Base-by-base conservation (phyloP, 805 yeast genomes). In the Lipomyces oligophaga region DNA sequence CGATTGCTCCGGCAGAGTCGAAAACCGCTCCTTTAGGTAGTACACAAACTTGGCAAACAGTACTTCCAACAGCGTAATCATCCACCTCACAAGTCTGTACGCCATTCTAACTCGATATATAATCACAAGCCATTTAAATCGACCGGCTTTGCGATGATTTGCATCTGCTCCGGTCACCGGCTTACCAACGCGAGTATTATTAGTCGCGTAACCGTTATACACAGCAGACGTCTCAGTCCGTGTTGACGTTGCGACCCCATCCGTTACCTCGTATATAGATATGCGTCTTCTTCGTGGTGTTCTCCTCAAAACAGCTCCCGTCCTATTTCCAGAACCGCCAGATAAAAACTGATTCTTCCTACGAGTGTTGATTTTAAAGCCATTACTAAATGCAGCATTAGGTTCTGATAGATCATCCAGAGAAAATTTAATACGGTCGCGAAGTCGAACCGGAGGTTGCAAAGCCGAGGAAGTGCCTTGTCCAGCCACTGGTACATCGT, bases 41-140 rank as follows among this genome's bases (percentile, higher is more conserved):
- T 5, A n/a, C 16, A 34, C 5, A 16, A n/a, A 7, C 26, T 21
- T 34, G 13, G 25, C 15, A 7, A 21, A 25, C 5, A 43, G n/a
- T 19, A 6, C 13, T 10, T 30, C 18, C 5, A 15, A 36, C 39
- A 15, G 18, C 4, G 18, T 4, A 21, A 22, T 19, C 13, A 44
- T 30, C 41, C 42, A 45, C n/a, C 20, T 8, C 24, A 36, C 43
- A 19, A 51, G 42, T 10, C 19, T 42, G 26, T 48, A 51, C 34
- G 55, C 55, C 49, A 45, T 51, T n/a, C 49, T 30, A n/a, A 51
- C 27, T 7, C 55, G 34, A 22, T 48, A 43, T 4, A 40, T 18
- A n/a, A 51, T 15, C 15, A 49, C 43, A 19, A 45, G 26, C 34
- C 40, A 41, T 28, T 49, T 27, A 13, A 51, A 35, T 35, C 52